Evolutionary conservation across 441 rosid species (phyloP), one percentile per base, ranked within the genome.

Genomic region (Daphne laureola): DNA sequence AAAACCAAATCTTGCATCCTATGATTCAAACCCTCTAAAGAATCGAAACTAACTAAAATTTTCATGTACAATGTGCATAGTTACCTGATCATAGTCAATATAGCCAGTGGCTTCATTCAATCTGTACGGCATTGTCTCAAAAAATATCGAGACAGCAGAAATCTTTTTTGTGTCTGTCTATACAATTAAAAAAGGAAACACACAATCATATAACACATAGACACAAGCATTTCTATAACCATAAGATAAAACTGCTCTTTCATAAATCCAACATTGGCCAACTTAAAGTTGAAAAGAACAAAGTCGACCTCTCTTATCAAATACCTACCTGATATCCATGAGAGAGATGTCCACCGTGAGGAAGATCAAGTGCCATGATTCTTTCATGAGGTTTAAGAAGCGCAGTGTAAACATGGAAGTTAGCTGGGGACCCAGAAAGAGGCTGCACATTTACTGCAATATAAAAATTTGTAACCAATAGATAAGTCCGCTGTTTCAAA

Each of bases 331-430:
- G 97, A 73, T 93, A 93, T 72, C 97, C 97, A 70, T 93, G 98
- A 66, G 98, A 93, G 72, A 93, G 97, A 80, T 93, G 98, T 47
- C 98, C 97, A 31, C 98, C 98, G 73, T 93, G 98, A 53, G 98
- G 98, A 54, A 93, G 94, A 72, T 93, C 98, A 68, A 93, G 97
- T 3, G 97, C 96, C 98, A 93, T 89, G 73, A 93, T 93, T 80
- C 98, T 78, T 51, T 89, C 98, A 73, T 93, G 98, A 61, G 98
- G 95, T 67, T 87, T 93, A 65, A 93, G 67, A 53, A 89, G 61
- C 59, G 95, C 98, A 66, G 98, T 93, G 56, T 89, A 93, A 62
- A 72, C 98, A 67, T 93, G 98, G 74, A 93, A 93, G 61, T 93
- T 93, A 51, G 98, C 76, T 4, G 98, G 97, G 62, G 98, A 93